phyloP scores from a whole-genome alignment of 2,329 filamentous ascomycete species.

The Neofusicoccum sp. region DNA sequence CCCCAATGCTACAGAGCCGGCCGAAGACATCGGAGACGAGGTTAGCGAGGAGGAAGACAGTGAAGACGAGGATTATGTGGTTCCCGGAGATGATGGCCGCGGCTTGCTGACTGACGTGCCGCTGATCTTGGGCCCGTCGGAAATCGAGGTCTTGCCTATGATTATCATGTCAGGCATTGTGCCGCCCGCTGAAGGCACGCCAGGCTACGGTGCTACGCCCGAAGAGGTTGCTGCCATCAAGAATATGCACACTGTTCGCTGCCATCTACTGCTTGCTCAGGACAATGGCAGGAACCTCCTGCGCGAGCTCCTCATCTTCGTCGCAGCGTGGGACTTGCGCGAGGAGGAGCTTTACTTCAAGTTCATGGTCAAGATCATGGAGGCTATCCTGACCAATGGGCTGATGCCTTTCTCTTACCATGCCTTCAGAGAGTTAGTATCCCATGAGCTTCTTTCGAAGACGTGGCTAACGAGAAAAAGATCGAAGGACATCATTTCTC shows the following conservation, averaged over 20 bases:
- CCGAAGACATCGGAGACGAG: constrained; percentile 20
- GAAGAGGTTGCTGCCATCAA: constrained; percentile 59
- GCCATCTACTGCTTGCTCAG: constrained; percentile 82
- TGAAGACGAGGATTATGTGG: constrained; percentile 75
- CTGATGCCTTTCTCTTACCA: constrained; percentile 91
- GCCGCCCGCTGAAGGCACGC: constrained; percentile 69
- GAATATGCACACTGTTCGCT: constrained; percentile 86
- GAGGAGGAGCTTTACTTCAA: constrained; percentile 95
- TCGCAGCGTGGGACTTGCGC: constrained; percentile 93
- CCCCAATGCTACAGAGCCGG: constrained; percentile 28
- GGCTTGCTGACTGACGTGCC: constrained; percentile 91
- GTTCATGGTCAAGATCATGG: constrained; percentile 92
- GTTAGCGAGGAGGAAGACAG: constrained; percentile 62
- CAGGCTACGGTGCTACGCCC: constrained; percentile 48
- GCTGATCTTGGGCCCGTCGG: constrained; percentile 87
- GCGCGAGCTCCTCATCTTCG: constrained; percentile 89
- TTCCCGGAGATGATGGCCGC: constrained; percentile 67
- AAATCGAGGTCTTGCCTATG: constrained; percentile 96
- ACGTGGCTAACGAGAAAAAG: constrained; percentile 24
- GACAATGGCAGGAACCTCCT: constrained; percentile 88
- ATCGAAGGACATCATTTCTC: constrained; percentile 93
- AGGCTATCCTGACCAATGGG: constrained; percentile 84
- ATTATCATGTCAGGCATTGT: constrained; percentile 95
- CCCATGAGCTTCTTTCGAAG: background rate
- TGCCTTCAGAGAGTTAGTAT: constrained; percentile 68